Conservation (phyloP, 345 rosid genomes). For the Microthlaspi erraticum region DNA sequence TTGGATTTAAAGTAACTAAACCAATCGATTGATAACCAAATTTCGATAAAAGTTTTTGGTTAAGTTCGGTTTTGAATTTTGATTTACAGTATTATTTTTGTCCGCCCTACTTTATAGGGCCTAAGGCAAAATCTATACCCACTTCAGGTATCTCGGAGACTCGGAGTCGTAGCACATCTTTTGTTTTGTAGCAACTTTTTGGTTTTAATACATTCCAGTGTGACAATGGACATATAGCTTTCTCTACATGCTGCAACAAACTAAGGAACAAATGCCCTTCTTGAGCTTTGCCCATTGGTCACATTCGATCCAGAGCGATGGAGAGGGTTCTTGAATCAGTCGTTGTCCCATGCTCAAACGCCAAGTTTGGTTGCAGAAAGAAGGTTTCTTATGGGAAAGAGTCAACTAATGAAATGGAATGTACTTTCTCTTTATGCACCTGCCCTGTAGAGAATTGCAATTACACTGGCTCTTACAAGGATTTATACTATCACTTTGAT, state of each 20-base stretch:
- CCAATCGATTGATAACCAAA: too few species aligned
- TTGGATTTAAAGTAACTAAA: too few species aligned
- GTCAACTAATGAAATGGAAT: slow-evolving; percentile 48
- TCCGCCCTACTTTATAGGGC: too few species aligned
- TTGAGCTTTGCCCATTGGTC: slow-evolving; percentile 51
- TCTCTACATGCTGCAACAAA: slow-evolving; percentile 52
- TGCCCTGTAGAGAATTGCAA: slow-evolving; percentile 54
- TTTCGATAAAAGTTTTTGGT: too few species aligned
- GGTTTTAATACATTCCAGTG: slow-evolving; percentile 43
- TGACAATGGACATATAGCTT: slow-evolving; percentile 63
- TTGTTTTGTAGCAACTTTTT: not conserved
- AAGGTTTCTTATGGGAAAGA: slow-evolving; percentile 36
- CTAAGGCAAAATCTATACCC: too few species aligned
- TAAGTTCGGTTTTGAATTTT: too few species aligned
- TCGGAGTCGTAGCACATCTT: too few species aligned
- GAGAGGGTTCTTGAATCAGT: slow-evolving; percentile 53
- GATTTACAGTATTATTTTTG: too few species aligned
- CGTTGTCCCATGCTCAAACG: slow-evolving; percentile 46
- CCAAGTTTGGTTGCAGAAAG: slow-evolving; percentile 49
- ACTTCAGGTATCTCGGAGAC: too few species aligned
- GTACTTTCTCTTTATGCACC: slow-evolving; percentile 42
- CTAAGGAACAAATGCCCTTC: slow-evolving; percentile 50
- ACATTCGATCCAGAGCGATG: slow-evolving; percentile 56
- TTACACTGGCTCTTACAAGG: slow-evolving; percentile 48
- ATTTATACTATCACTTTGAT: slow-evolving; percentile 45